Percentiles rank a stretch among this genome's conserved stretches.
Evolutionary conservation across 495 filamentous ascomycete genomes (phyloP).

Genomic region (Antarctomyces pellizariae): DNA sequence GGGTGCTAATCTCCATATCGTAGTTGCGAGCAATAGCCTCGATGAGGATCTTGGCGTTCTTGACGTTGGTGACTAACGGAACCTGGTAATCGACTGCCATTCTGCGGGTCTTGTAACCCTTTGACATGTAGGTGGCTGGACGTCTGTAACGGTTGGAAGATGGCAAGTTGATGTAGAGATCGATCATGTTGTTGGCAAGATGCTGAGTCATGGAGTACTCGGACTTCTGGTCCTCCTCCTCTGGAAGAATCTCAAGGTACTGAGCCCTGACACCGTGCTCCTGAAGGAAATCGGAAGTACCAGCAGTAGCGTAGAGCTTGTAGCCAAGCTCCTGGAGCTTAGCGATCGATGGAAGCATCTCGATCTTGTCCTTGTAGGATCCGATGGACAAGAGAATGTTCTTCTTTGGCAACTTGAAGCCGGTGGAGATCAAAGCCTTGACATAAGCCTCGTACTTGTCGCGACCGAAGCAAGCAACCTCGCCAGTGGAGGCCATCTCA

Average conservation of each 20-base stretch:
- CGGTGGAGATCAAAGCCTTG: conserved; percentile 84
- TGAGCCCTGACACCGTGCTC: conserved; percentile 77
- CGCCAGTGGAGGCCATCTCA: conserved; percentile 97
- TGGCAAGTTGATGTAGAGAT: conserved; percentile 94
- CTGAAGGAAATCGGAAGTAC: conserved; percentile 86
- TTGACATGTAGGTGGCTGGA: conserved; percentile 95
- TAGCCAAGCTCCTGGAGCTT: conserved; percentile 76
- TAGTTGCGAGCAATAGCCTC: conserved; percentile 82
- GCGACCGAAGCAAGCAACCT: conserved; percentile 86
- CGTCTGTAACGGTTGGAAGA: conserved; percentile 92
- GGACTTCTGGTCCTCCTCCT: conserved; percentile 52
- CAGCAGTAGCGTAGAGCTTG: conserved; percentile 86
- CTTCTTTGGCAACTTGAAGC: conserved; percentile 86
- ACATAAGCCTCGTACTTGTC: conserved; percentile 97
- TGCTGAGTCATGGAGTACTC: conserved; percentile 93
- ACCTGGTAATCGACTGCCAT: conserved; percentile 99
- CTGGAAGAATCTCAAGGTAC: conserved; percentile 64
- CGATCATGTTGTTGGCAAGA: conserved; percentile 88
- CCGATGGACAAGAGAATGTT: conserved; percentile 92
- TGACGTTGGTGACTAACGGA: conserved; percentile 91
- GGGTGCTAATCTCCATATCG: conserved; percentile 51
- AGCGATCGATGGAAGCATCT: conserved; percentile 80
- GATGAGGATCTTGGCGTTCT: conserved; percentile 93
- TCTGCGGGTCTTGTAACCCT: conserved; percentile 79
- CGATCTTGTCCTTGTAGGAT: conserved; percentile 90